Conservation (phyloP, 192 early-diverging fungal species). For the Coemansia interrupta region DNA sequence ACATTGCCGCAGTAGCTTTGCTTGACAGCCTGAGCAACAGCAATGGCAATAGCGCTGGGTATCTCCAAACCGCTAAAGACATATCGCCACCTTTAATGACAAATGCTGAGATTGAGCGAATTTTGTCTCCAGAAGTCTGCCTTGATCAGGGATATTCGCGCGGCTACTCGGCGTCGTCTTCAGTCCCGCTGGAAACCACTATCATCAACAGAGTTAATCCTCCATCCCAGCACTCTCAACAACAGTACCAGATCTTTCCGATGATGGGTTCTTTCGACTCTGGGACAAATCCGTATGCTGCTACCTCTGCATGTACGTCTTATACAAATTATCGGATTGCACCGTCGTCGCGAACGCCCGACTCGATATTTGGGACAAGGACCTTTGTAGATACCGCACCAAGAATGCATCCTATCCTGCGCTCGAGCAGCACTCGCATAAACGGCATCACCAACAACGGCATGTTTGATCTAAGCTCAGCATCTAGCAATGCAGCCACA, state of each 20-base stretch:
- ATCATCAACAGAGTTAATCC: no score
- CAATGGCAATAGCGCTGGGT: background rate
- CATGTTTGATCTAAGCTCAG: background rate
- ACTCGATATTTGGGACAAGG: conserved; percentile 1
- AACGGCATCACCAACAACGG: background rate
- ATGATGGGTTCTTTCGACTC: conserved; percentile 1
- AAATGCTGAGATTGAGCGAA: conserved; percentile 8
- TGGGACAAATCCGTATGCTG: background rate
- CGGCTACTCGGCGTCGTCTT: no score
- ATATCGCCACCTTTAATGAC: conserved; percentile 10
- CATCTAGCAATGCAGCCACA: background rate
- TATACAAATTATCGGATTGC: conserved; percentile 37
- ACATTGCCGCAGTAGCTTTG: conserved; percentile 48
- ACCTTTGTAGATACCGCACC: conserved; percentile 8
- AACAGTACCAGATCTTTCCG: no score
- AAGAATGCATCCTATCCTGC: conserved; percentile 13
- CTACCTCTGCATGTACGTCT: background rate
- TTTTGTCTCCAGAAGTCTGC: conserved; percentile 4
- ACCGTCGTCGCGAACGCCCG: conserved; percentile 16
- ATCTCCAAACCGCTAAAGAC: background rate
- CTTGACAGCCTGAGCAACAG: conserved; percentile 47
- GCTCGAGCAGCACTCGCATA: conserved; percentile 10
- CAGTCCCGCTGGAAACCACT: background rate
- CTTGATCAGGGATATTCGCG: background rate
- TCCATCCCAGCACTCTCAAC: no score